Conservation (phyloP, 2,329 filamentous ascomycete genomes). For the Alternaria incomplexa region DNA sequence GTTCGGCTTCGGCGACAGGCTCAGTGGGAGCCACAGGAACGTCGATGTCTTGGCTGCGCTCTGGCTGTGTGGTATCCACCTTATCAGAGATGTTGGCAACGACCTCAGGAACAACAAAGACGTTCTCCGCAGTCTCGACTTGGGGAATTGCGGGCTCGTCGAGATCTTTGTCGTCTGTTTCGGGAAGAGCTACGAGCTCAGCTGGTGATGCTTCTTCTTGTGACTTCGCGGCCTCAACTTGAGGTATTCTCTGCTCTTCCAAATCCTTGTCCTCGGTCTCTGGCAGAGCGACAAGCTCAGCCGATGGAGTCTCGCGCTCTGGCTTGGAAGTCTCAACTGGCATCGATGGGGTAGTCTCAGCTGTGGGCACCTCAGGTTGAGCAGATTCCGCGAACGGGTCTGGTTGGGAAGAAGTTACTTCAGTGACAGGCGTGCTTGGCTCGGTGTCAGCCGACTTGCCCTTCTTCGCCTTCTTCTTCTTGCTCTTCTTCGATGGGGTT, state of each 20-base stretch:
- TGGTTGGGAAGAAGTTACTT: constrained; percentile 1
- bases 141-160: background rate
- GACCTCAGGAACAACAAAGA: background rate
- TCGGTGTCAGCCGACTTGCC: constrained; percentile 13
- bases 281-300: constrained; percentile 1
- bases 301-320: background rate
- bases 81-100: background rate
- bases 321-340: background rate
- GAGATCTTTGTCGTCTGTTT: constrained; percentile 2
- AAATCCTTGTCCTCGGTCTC: background rate
- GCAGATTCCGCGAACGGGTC: background rate
- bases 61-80: background rate
- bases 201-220: background rate
- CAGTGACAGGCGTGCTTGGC: constrained; percentile 10
- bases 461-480: constrained; percentile 47
- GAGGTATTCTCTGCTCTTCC: background rate
- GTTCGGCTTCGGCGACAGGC: constrained; percentile 7
- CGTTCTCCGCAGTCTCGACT: background rate
- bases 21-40: background rate
- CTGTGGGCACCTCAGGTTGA: background rate
- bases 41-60: constrained; percentile 10
- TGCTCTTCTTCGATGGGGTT: constrained; percentile 49
- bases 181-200: background rate
- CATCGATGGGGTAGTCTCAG: background rate
- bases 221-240: background rate